Evolutionary conservation across 2,329 filamentous ascomycete genomes (phyloP), one percentile per base, ranked within the genome.

Genomic region (Sporothrix variecibatus): DNA sequence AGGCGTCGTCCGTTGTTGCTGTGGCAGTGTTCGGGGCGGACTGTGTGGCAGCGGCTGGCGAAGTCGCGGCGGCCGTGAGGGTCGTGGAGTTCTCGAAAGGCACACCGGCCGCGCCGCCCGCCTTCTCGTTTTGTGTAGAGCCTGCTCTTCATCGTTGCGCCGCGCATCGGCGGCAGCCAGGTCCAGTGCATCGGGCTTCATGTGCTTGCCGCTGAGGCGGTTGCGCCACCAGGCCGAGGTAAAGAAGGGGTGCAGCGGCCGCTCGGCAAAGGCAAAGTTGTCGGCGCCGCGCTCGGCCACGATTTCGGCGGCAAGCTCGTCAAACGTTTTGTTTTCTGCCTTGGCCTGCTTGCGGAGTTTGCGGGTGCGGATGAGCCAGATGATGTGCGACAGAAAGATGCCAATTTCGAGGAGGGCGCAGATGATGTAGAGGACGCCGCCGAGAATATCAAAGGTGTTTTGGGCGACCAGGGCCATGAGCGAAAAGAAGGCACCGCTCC

Each of bases 401-500:
- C 89, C 89, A 7, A 85, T 80, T 78, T 92, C 90, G 15, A 92
- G 83, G 2, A 86, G 60, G 73, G 89, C 84, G 75, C 88, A 89
- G 8, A 89, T 80, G 70, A 90, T 87, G 78, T 91, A 92, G 74
- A 90, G 79, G 1, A 88, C 83, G 0, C 89, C 88, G 2, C 89
- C 90, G 0, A 91, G 81, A 4, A 89, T 81, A 78, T 92, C 90
- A 77, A 92, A 91, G 1, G 84, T 86, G 31, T 87, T 84, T 77
- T 92, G 89, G 0, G 87, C 88, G 62, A 87, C 89, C 11, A 91
- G 80, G 1, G 89, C 88, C 84, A 91, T 86, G 28, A 91, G 83
- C 0, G 89, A 91, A 79, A 92, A 91, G 73, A 91, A 85, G 0
- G 89, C 90, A 1, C 90, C 90, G 0, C 85, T 77, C 73, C 86